Percentiles rank a stretch among this genome's conserved stretches.
Conservation (phyloP, 176 grass and related monocot species). For the Puya raimondii region DNA sequence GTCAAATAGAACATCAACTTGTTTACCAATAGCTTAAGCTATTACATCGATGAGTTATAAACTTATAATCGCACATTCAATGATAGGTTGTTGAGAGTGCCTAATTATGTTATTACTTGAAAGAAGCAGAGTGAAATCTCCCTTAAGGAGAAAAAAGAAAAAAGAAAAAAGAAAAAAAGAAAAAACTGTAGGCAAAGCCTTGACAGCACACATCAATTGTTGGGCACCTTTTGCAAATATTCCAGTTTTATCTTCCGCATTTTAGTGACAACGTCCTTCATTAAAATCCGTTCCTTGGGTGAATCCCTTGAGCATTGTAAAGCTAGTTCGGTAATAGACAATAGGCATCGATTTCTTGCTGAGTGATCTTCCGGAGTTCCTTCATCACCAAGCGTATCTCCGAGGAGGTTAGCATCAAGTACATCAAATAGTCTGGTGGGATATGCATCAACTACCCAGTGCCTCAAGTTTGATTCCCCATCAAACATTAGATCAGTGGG, state of each 20-base stretch:
- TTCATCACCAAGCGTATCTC: neutral
- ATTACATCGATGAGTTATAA: too few relatives aligned
- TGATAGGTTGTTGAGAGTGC: too few relatives aligned
- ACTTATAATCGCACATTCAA: too few relatives aligned
- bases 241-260: slow-evolving; percentile 12
- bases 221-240: neutral
- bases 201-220: too few relatives aligned
- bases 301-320: slow-evolving; percentile 3
- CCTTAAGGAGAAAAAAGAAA: too few relatives aligned
- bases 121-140: too few relatives aligned
- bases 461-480: slow-evolving; percentile 17
- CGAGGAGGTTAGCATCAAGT: neutral
- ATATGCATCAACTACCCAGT: slow-evolving; percentile 26
- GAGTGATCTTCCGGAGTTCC: too few relatives aligned
- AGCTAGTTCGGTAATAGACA: slow-evolving; percentile 1
- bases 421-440: slow-evolving; percentile 7
- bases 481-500: slow-evolving; percentile 23
- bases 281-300: slow-evolving; percentile 14
- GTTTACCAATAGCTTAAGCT: too few relatives aligned
- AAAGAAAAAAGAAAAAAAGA: too few relatives aligned
- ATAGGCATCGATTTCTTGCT: neutral
- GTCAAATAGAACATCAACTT: too few relatives aligned
- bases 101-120: too few relatives aligned
- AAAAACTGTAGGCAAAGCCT: too few relatives aligned
- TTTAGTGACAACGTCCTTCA: slow-evolving; percentile 17